Evolutionary conservation across 164 flowering plant genomes (phyloP).

Genomic region (Macadamia tetraphylla): DNA sequence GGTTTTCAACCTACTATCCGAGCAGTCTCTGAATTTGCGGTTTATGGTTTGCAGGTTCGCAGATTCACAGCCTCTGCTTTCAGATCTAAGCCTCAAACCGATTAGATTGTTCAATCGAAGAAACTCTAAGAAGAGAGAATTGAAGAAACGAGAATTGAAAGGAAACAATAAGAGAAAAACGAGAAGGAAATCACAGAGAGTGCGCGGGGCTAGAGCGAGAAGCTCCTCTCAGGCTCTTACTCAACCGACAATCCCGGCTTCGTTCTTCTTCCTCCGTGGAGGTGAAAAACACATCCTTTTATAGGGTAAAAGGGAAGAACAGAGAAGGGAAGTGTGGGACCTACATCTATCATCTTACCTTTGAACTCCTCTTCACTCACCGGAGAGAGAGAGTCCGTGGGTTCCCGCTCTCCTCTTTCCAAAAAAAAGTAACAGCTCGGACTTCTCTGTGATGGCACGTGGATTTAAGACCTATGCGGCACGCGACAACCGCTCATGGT

Average conservation of each 20-base stretch:
- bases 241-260: too few relatives aligned
- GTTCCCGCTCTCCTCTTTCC: neutral
- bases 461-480: conserved; percentile 47
- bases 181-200: neutral
- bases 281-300: too few relatives aligned
- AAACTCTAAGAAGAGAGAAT: neutral
- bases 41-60: too few relatives aligned
- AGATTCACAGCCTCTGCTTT: too few relatives aligned
- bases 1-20: too few relatives aligned
- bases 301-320: too few relatives aligned
- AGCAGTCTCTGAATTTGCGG: too few relatives aligned
- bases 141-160: neutral
- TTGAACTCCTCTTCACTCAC: conserved; percentile 2
- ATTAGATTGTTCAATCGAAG: too few relatives aligned
- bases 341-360: neutral
- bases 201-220: too few relatives aligned
- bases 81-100: too few relatives aligned
- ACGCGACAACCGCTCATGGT: conserved; percentile 61
- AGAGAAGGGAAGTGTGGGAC: too few relatives aligned
- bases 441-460: conserved; percentile 35
- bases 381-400: conserved; percentile 1
- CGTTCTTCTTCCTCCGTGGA: too few relatives aligned
- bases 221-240: neutral
- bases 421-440: conserved; percentile 31
- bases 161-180: neutral